phyloP scores from a whole-genome alignment of 2,329 filamentous ascomycete genomes.

The Colletotrichum theobromicola region DNA sequence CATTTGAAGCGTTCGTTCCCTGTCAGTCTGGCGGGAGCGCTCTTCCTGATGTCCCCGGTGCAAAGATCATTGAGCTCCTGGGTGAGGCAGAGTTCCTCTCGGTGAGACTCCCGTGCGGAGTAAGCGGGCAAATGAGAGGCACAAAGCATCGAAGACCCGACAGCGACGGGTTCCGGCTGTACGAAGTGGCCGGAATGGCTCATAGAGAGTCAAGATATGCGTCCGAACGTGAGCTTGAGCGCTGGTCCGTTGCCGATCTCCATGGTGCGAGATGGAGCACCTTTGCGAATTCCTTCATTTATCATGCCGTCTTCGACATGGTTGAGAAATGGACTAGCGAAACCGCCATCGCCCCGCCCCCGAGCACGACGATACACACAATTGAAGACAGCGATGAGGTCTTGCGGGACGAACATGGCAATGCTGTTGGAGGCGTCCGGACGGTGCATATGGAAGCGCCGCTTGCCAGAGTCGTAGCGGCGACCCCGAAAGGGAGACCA shows the following conservation, averaged over 20 bases:
- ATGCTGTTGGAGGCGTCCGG: conserved; percentile 21
- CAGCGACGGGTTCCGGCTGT: conserved; percentile 17
- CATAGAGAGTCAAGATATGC: conserved; percentile 23
- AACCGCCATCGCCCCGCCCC: neutral
- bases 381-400: conserved; percentile 9
- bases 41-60: conserved; percentile 14
- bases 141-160: conserved; percentile 15
- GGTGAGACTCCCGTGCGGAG: conserved; percentile 17
- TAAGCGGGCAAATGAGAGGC: neutral
- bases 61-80: conserved; percentile 20
- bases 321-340: conserved; percentile 21
- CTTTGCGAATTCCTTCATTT: conserved; percentile 24
- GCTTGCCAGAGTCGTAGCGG: conserved; percentile 18
- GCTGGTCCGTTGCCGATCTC: conserved; percentile 18
- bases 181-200: conserved; percentile 22
- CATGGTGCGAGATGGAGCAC: conserved; percentile 20
- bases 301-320: conserved; percentile 23
- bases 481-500: conserved; percentile 23
- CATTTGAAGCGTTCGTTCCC: conserved; percentile 21
- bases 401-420: conserved; percentile 21
- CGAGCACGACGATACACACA: neutral
- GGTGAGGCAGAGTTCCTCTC: conserved; percentile 24
- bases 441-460: conserved; percentile 21
- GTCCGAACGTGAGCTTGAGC: conserved; percentile 2
- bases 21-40: conserved; percentile 23